A percentile compares a stretch with the other conserved stretches of the same genome.
Evolutionary conservation across 2,329 filamentous ascomycete species (phyloP).

Genomic region (Zasmidium angulare): DNA sequence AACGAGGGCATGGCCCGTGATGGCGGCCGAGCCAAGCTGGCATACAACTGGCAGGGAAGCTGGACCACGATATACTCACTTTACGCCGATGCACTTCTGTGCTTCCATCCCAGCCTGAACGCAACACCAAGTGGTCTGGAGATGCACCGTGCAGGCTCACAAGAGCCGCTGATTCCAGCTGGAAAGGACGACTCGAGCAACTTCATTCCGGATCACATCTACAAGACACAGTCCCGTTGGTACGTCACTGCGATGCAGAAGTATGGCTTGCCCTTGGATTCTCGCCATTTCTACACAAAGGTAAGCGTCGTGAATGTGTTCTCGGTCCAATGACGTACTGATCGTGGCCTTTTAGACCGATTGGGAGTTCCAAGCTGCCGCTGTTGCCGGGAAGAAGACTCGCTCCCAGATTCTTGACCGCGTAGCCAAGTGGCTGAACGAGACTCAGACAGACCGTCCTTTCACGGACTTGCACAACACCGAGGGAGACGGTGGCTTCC

Average conservation of each 20-base stretch:
- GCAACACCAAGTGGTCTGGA: constrained; percentile 13
- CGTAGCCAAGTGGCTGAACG: constrained; percentile 79
- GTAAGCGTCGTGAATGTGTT: not conserved
- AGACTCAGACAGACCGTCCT: constrained; percentile 72
- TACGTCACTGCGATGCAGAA: constrained; percentile 76
- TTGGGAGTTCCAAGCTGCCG: constrained; percentile 87
- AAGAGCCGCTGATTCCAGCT: constrained; percentile 19
- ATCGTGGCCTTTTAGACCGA: constrained; percentile 45
- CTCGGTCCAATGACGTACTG: constrained; percentile 42
- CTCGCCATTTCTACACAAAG: constrained; percentile 79
- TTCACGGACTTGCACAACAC: constrained; percentile 83
- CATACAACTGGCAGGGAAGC: constrained; percentile 76
- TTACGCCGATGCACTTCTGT: constrained; percentile 76
- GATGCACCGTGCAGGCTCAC: constrained; percentile 7
- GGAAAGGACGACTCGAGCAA: constrained; percentile 22
- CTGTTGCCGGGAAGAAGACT: constrained; percentile 68
- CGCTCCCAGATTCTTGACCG: constrained; percentile 70
- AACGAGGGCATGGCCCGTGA: constrained; percentile 67
- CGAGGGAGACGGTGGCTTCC: constrained; percentile 72
- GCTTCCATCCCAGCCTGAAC: constrained; percentile 62
- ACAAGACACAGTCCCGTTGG: constrained; percentile 77
- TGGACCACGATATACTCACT: constrained; percentile 87
- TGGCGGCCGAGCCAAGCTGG: constrained; percentile 71
- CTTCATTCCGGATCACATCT: constrained; percentile 72
- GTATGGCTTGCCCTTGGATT: constrained; percentile 81